Evolutionary conservation across 495 filamentous ascomycete species (phyloP), one percentile per base, ranked within the genome.

Genomic region (Halenospora varia): DNA sequence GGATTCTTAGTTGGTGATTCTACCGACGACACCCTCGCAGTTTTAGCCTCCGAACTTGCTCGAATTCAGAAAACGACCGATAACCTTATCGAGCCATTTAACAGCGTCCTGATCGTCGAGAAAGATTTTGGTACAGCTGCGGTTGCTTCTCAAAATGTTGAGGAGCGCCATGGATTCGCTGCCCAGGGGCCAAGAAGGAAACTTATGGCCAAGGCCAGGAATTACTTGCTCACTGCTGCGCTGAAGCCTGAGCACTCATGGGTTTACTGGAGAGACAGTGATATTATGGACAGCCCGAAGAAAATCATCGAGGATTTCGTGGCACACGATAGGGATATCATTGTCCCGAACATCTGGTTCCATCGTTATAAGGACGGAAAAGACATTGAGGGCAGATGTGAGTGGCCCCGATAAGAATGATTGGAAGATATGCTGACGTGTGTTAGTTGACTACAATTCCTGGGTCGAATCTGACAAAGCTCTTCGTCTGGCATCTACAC

Each of bases 321-420:
- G 54, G 88, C 91, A 42, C 94, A 97, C 65, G 88, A 97, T 69
- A 82, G 82, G 68, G 94, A 98, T 71, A 83, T 98, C 61, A 73
- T 98, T 46, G 95, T 97, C 62, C 94, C 94, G 0, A 98, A 98
- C 71, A 85, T 98, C 58, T 98, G 94, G 94, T 98, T 97, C 77
- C 94, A 98, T 68, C 84, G 93, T 17, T 97, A 96, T 69, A 75
- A 85, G 62, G 81, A 92, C 70, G 84, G 81, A 55, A 74, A 73
- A 45, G 95, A 97, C 67, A 91, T 97, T 66, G 95, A 98, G 72
- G 95, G 94, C 58, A 83, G 88, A 82, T 97, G 90, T 94, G 78
- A 68, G 88, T 79, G 54, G 25, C 3, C 8, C 42, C 17, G 13
- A 4, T 13, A 46, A 9, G 17, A 9, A 13, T 23, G 2, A 49